phyloP scores from a whole-genome alignment of 2,329 filamentous ascomycete genomes.

The Hyphodiscus sp. region DNA sequence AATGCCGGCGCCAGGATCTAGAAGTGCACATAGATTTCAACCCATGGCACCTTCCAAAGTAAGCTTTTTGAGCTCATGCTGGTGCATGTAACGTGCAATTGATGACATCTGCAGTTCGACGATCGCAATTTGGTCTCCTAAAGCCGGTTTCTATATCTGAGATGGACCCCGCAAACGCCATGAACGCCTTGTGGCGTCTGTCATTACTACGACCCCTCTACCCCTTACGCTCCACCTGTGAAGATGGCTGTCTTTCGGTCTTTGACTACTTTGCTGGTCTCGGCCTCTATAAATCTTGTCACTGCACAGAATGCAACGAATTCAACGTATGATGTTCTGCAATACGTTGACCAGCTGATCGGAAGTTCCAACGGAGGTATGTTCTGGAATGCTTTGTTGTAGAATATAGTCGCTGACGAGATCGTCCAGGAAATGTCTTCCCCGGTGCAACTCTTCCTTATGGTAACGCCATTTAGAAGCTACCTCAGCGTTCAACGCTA shows the following conservation, averaged over 20 bases:
- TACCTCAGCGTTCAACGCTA: not conserved
- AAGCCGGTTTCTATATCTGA: not conserved
- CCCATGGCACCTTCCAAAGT: not conserved
- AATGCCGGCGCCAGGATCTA: too few species aligned
- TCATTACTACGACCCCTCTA: not conserved
- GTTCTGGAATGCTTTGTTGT: not conserved
- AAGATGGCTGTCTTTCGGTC: not conserved
- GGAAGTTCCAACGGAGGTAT: constrained; percentile 46
- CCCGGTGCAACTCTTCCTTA: constrained; percentile 49
- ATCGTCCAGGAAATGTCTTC: constrained; percentile 41
- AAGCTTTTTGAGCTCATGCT: not conserved
- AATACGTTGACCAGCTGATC: constrained; percentile 45
- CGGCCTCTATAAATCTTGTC: not conserved
- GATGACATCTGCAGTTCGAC: not conserved
- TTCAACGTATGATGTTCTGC: constrained; percentile 31
- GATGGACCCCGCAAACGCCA: not conserved
- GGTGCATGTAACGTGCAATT: not conserved
- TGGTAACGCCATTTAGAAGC: constrained; percentile 23
- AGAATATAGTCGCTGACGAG: not conserved
- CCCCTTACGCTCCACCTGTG: not conserved
- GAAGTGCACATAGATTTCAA: not conserved
- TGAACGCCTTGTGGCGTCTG: not conserved
- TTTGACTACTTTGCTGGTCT: not conserved
- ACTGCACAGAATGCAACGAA: constrained; percentile 16
- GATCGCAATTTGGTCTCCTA: not conserved